A percentile compares a stretch with the other conserved stretches of the same genome.
These are phyloP conservation scores for Candida stauntonica DNA, from an alignment of 805 yeast species.

Conservation along the genomic window DNA sequence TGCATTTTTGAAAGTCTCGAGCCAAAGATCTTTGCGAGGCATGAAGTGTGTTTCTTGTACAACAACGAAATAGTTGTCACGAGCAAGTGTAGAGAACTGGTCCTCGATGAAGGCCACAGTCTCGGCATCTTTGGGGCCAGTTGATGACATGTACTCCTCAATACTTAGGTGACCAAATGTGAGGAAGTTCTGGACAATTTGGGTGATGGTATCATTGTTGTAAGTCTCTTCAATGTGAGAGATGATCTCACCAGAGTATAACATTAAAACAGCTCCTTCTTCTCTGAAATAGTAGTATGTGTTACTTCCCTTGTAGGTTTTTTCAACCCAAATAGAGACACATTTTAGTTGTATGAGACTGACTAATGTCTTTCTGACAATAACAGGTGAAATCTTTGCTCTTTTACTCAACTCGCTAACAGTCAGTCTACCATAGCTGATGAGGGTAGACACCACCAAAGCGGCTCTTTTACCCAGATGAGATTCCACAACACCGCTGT, in stretches of 20 bases:
- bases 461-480: conserved; percentile 75
- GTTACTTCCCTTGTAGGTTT: conserved; percentile 22
- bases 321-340: conserved; percentile 59
- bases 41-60: conserved; percentile 34
- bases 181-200: conserved; percentile 65
- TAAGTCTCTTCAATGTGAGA: conserved; percentile 43
- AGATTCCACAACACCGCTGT: conserved; percentile 46
- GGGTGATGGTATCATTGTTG: conserved; percentile 41
- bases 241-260: conserved; percentile 77
- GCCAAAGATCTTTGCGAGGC: conserved; percentile 37
- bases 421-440: conserved; percentile 64
- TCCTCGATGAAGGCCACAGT: conserved; percentile 30
- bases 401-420: conserved; percentile 47
- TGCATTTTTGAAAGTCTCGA: conserved; percentile 37
- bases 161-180: conserved; percentile 62
- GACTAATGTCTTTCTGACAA: conserved; percentile 64
- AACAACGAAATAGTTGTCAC: conserved; percentile 49
- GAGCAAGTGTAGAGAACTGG: conserved; percentile 41
- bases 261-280: conserved; percentile 54
- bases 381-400: conserved; percentile 42
- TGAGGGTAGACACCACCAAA: conserved; percentile 50
- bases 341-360: conserved; percentile 77
- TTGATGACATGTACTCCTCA: conserved; percentile 40
- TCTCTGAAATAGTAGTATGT: conserved; percentile 59
- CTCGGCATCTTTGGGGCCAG: conserved; percentile 27